Percentiles rank a stretch among this genome's conserved stretches.
Evolutionary conservation across 192 early-diverging fungal species (phyloP).

Genomic region (Coemansia sp.): DNA sequence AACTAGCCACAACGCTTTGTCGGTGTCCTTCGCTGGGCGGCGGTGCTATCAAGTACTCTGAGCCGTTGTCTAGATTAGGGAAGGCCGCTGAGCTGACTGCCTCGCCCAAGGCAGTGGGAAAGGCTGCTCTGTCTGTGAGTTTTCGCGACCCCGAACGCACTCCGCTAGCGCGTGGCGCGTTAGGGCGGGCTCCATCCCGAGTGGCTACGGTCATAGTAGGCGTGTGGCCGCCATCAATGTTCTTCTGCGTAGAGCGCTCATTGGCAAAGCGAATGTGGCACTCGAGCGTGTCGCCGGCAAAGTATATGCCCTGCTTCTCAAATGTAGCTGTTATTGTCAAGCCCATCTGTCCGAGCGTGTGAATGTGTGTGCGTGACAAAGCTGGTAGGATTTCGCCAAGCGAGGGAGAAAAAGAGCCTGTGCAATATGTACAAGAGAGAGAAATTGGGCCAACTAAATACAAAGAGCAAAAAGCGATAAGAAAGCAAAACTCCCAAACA

Average conservation of each 20-base stretch:
- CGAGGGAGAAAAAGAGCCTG: neutral
- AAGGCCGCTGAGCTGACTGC: constrained; percentile 7
- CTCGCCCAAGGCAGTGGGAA: neutral
- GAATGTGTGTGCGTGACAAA: neutral
- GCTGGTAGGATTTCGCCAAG: neutral
- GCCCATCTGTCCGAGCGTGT: constrained; percentile 29
- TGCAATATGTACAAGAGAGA: neutral
- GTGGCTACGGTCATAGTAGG: neutral
- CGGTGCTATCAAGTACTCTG: constrained; percentile 12
- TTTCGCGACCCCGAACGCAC: constrained; percentile 10
- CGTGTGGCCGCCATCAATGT: neutral
- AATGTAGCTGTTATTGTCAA: constrained; percentile 53
- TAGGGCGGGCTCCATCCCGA: neutral
- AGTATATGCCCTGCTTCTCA: constrained; percentile 50
- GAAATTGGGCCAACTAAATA: neutral
- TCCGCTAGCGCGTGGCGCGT: neutral
- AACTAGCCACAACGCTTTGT: neutral
- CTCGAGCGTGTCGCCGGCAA: constrained; percentile 53
- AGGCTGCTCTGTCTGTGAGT: constrained; percentile 6
- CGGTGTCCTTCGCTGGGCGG: neutral
- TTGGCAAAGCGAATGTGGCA: constrained; percentile 52
- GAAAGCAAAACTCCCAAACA: neutral
- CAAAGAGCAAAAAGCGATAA: neutral
- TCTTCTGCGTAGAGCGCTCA: constrained; percentile 16
- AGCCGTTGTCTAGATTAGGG: constrained; percentile 13